Conservation (phyloP, 331 rosid species). For the Phaseolus coccineus region DNA sequence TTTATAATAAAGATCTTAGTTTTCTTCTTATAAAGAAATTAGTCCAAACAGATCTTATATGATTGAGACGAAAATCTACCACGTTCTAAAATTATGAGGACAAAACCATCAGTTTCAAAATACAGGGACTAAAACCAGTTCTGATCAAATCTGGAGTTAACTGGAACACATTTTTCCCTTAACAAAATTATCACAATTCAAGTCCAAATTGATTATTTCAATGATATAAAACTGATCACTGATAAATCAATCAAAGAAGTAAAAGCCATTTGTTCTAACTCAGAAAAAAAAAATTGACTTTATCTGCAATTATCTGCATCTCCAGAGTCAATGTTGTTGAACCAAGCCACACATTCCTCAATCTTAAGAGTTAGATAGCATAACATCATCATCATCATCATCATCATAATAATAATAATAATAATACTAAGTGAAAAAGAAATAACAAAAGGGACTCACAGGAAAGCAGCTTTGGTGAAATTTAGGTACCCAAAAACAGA, state of each 20-base stretch:
- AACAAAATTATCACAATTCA: conserved; percentile 1
- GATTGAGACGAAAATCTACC: background rate
- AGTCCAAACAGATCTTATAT: too few relatives aligned
- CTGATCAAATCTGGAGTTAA: background rate
- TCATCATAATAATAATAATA: background rate
- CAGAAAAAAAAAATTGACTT: background rate
- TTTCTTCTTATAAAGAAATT: too few relatives aligned
- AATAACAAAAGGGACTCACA: conserved; percentile 48
- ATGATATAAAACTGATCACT: background rate
- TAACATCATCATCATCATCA: background rate
- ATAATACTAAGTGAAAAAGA: background rate
- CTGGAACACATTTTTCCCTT: background rate
- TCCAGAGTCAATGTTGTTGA: background rate
- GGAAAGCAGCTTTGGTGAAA: conserved; percentile 86
- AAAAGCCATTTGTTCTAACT: background rate
- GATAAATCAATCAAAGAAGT: conserved; percentile 19
- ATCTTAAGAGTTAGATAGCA: background rate
- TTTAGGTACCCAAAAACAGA: conserved; percentile 79
- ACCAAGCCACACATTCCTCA: background rate
- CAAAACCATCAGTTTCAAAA: background rate
- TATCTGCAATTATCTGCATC: background rate
- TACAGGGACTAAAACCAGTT: background rate
- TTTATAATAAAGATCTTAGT: too few relatives aligned
- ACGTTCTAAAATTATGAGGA: background rate
- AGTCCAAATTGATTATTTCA: conserved; percentile 11